Base-by-base conservation (phyloP, 1,284 basidiomycete genomes). In the Mrakiaceae sp. region DNA sequence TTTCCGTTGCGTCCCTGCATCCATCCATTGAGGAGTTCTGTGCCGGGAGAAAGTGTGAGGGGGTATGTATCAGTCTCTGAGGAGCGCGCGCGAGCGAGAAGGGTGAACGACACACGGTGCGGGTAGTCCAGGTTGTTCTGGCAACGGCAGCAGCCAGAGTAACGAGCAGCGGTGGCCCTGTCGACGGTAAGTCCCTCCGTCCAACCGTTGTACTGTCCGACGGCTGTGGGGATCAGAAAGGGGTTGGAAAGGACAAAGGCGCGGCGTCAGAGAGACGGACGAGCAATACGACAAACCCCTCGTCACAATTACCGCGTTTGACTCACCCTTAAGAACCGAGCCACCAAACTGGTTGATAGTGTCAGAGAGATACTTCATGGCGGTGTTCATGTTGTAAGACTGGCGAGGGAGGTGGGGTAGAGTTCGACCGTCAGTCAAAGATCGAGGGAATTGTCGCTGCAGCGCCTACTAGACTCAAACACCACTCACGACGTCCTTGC, bases 171-270 rank as follows among this genome's bases (percentile, higher is more conserved):
- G 57, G 85, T 87, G 11, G 87, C 86, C 39, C 60, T 67, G 44
- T 64, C 40, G 27, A 39, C 76, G 40, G 86, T 88, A 79, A 91
- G 76, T 27, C 82, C 82, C 6, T 64, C 62, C 27, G 68, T 70
- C 88, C 88, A 92, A 54, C 89, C 88, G 74, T 93, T 93, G 78
- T 94, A 93, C 27, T 74, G 67, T 14, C 88, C 91, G 60, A 90
- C 75, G 6, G 83, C 80, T 27, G 27, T 27, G 27, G 51, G 40
- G 27, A 27, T 64, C 50, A 56, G 50, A 11, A 16, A 8, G 27
- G 44, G 27, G 27, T 46, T 43, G 14, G 27, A 8, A 53, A 42
- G 9, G 27, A 16, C 14, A 10, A 52, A 16, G 55, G 8, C 48
- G 54, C 4, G 16, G 14, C 57, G 7, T 48, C 12, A 40, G 63